Conservation (phyloP, 2,329 filamentous ascomycete genomes). For the Trichophyton mentagrophytes region DNA sequence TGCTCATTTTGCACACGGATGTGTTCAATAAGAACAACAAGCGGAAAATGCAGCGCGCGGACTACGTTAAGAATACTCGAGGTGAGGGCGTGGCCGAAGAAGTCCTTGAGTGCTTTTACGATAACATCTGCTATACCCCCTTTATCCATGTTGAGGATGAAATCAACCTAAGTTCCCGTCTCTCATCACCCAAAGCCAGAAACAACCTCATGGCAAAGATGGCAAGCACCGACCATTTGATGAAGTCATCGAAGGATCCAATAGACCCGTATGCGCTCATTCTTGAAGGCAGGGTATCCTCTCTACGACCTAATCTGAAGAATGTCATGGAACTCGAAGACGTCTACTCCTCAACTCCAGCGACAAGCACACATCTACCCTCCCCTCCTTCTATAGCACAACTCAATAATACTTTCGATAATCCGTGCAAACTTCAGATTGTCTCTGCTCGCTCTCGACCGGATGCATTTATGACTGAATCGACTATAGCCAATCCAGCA, state of each 20-base stretch:
- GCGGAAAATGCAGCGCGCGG: conserved; percentile 91
- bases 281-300: conserved; percentile 74
- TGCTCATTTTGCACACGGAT: conserved; percentile 91
- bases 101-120: conserved; percentile 89
- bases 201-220: conserved; percentile 54
- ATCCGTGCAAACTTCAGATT: conserved; percentile 84
- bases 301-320: conserved; percentile 69
- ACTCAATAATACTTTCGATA: conserved; percentile 78
- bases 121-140: conserved; percentile 95
- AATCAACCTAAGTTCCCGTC: conserved; percentile 56
- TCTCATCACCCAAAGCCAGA: conserved; percentile 57
- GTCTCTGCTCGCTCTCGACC: conserved; percentile 86
- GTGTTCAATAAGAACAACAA: conserved; percentile 99
- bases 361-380: conserved; percentile 40
- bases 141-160: conserved; percentile 97
- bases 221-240: conserved; percentile 49
- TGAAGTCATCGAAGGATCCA: conserved; percentile 61
- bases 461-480: conserved; percentile 86
- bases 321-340: conserved; percentile 91
- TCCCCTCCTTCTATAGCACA: conserved; percentile 59
- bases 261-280: conserved; percentile 94
- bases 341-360: conserved; percentile 76
- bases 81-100: conserved; percentile 90
- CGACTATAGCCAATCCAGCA: conserved; percentile 69
- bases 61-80: conserved; percentile 89